phyloP scores from a whole-genome alignment of 331 rosid genomes.

The Quercus lobata region DNA sequence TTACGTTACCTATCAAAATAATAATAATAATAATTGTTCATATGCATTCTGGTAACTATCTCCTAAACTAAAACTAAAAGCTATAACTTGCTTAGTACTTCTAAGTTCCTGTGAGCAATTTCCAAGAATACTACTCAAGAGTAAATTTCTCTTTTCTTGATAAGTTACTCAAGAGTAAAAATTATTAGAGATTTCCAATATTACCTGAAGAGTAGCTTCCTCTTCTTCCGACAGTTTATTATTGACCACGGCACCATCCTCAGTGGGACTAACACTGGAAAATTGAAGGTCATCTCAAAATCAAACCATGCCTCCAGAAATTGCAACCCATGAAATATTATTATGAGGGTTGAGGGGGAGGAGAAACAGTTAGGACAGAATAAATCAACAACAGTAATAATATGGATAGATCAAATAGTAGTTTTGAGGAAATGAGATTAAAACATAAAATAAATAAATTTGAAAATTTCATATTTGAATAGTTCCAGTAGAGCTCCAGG shows the following conservation, averaged over 20 bases:
- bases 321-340: conserved; percentile 7
- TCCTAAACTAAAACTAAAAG: neutral
- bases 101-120: neutral
- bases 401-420: neutral
- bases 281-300: conserved; percentile 25
- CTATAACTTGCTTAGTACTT: neutral
- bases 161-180: neutral
- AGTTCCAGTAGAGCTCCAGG: neutral
- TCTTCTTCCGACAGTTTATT: conserved; percentile 68
- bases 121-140: conserved; percentile 12
- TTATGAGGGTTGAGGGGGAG: neutral
- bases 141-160: conserved; percentile 56
- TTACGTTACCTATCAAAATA: no score
- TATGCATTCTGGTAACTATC: neutral
- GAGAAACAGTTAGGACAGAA: neutral
- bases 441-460: neutral
- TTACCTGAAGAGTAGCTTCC: conserved; percentile 70
- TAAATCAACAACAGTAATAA: neutral
- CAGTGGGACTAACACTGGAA: conserved; percentile 56
- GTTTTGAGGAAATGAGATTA: neutral
- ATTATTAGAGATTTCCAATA: neutral
- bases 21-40: neutral
- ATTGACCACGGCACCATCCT: conserved; percentile 51
- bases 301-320: conserved; percentile 21
- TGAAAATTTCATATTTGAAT: neutral